These are phyloP conservation scores for Candolleomyces efflorescens DNA, from an alignment of 768 basidiomycete species.

Conservation along the genomic window DNA sequence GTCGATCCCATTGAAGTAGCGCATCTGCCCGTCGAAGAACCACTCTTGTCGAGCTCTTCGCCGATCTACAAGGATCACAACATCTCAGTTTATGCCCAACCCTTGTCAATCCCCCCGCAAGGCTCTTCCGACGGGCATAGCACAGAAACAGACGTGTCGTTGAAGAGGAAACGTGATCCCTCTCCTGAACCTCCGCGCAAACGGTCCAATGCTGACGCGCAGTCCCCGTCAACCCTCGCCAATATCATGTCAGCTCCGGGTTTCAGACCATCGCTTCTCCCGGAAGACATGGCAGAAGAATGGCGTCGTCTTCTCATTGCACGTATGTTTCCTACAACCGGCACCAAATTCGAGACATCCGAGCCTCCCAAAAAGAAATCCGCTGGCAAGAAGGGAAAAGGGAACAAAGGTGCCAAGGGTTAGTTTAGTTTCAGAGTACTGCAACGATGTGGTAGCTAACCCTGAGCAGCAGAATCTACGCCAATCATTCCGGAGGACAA, in stretches of 20 bases:
- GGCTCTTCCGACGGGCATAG: background rate
- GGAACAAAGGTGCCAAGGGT: background rate
- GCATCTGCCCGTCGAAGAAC: conserved; percentile 14
- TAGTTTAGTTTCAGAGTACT: background rate
- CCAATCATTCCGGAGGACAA: background rate
- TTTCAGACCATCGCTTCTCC: conserved; percentile 33
- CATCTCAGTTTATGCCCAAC: conserved; percentile 60
- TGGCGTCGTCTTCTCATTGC: conserved; percentile 51
- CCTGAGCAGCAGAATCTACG: background rate
- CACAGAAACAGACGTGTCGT: conserved; percentile 14
- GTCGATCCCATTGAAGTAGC: conserved; percentile 5
- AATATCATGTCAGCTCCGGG: conserved; percentile 14
- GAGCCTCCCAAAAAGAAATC: background rate
- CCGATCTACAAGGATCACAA: conserved; percentile 61
- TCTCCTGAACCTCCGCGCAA: conserved; percentile 34
- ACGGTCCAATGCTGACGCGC: background rate
- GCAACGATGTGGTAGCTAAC: background rate
- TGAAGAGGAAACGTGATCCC: conserved; percentile 43
- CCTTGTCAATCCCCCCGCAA: conserved; percentile 25
- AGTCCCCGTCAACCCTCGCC: background rate
- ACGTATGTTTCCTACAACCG: conserved; percentile 58
- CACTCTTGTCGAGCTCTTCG: conserved; percentile 18
- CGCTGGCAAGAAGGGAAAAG: conserved; percentile 5
- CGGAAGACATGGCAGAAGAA: conserved; percentile 43
- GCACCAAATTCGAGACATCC: conserved; percentile 13